Evolutionary conservation across 1,139 yeast species (phyloP), one percentile per base, ranked within the genome.

Genomic region (Yamadazyma aaseri): DNA sequence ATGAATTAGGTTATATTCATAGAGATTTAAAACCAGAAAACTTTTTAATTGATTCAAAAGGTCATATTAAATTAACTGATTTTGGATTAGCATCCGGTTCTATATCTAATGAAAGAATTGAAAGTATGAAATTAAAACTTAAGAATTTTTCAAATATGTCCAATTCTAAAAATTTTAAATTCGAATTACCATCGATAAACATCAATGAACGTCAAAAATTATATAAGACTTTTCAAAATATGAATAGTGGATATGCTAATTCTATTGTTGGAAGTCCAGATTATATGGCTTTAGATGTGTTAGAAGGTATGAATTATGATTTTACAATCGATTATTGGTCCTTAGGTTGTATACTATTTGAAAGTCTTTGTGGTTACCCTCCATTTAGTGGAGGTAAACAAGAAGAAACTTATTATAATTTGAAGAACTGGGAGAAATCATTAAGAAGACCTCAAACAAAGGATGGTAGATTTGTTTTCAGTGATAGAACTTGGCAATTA

Each of bases 311-410:
- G 51, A 82, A 83, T 41, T 94, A 94, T 58, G 96, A 94, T 56
- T 90, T 83, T 56, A 90, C 98, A 13, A 95, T 94, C 42, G 99
- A 94, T 65, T 94, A 94, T 60, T 94, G 99, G 99, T 90, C 97
- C 0, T 71, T 94, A 36, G 99, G 98, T 2, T 94, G 98, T 59
- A 89, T 94, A 38, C 61, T 90, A 35, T 94, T 92, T 64, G 99
- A 94, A 58, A 83, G 92, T 51, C 60, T 89, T 33, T 86, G 86
- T 56, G 98, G 98, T 0, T 94, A 86, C 59, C 96, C 99, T 2
- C 99, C 99, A 29, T 94, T 94, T 55, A 83, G 96, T 29, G 99
- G 98, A 1, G 79, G 90, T 25, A 79, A 86, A 31, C 86, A 92
- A 33, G 96, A 92, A 52, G 98, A 94, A 58, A 92, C 98, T 0